Base-by-base conservation (phyloP, 2,329 filamentous ascomycete species). In the Cercospora brassicicola region DNA sequence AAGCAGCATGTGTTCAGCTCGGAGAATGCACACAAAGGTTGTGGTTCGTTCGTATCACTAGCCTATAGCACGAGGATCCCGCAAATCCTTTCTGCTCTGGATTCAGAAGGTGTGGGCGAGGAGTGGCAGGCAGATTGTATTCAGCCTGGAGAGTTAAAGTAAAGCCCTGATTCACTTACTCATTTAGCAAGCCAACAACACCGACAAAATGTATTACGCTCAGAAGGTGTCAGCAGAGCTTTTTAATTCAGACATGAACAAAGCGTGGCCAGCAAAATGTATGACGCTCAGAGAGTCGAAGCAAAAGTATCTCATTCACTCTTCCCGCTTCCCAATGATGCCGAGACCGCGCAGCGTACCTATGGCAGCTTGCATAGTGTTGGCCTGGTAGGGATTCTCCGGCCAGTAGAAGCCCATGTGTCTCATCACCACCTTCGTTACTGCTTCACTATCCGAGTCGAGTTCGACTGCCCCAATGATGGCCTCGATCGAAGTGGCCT, bases 321-420 rank as follows among this genome's bases (percentile, higher is more conserved):
- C 48, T 15, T 59, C 4, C 31, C 8, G 8, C 55, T 31, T 11
- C 0, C 30, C 8, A 59, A 59, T 20, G 10, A 59, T n/a, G n/a
- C 55, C 55, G 5, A 33, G 26, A 11, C n/a, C 30, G 15, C 55
- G 8, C 15, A 59, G 55, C 28, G 15, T n/a, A 36, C 28, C 26
- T 15, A 31, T 33, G n/a, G 31, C 18, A 18, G 55, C 28, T 23
- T 59, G 28, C 55, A 59, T n/a, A 13, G 55, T 59, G n/a, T n/a
- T 31, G n/a, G n/a, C 18, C 20, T 61, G 36, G 23, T 42, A 20
- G 20, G 11, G 3, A 30, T 61, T 61, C 23, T 39, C 59, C 15
- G 59, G 59, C 59, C 59, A 61, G 23, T 61, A 61, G 33, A 61
- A 45, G 9, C 59, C 59, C 9, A 61, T 39, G 6, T 28, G 59